phyloP scores from a whole-genome alignment of 495 filamentous ascomycete species.

The Bombardia bombarda region DNA sequence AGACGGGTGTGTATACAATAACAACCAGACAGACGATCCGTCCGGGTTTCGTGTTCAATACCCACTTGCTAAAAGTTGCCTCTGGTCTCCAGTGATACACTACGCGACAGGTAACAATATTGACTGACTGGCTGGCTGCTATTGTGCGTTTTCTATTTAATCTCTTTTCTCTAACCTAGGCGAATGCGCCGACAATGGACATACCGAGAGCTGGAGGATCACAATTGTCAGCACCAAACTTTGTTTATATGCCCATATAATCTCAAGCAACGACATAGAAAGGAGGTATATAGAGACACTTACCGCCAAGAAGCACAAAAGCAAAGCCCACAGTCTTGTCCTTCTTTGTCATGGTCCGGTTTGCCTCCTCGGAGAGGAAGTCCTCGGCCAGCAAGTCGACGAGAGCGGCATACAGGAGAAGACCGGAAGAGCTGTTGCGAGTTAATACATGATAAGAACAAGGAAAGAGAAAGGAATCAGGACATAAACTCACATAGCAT shows the following conservation, averaged over 20 bases:
- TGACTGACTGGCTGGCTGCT: no score
- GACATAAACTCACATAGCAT: constrained; percentile 47
- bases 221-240: constrained; percentile 11
- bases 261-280: neutral
- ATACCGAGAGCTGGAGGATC: constrained; percentile 12
- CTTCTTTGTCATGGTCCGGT: constrained; percentile 33
- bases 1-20: no score
- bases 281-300: constrained; percentile 4
- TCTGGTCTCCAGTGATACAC: no score
- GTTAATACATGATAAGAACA: neutral
- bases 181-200: constrained; percentile 20
- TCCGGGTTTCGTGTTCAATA: no score
- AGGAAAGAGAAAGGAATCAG: neutral
- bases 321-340: constrained; percentile 32
- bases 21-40: no score
- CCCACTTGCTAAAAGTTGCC: no score
- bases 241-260: neutral
- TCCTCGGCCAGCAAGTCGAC: constrained; percentile 58
- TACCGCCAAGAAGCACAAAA: constrained; percentile 37
- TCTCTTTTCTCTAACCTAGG: neutral
- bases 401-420: constrained; percentile 53
- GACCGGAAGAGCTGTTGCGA: constrained; percentile 41
- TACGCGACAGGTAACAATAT: no score
- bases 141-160: neutral
- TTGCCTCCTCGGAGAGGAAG: constrained; percentile 51